Evolutionary conservation across 2,329 filamentous ascomycete genomes (phyloP).

Genomic region (Alternaria consortialis): DNA sequence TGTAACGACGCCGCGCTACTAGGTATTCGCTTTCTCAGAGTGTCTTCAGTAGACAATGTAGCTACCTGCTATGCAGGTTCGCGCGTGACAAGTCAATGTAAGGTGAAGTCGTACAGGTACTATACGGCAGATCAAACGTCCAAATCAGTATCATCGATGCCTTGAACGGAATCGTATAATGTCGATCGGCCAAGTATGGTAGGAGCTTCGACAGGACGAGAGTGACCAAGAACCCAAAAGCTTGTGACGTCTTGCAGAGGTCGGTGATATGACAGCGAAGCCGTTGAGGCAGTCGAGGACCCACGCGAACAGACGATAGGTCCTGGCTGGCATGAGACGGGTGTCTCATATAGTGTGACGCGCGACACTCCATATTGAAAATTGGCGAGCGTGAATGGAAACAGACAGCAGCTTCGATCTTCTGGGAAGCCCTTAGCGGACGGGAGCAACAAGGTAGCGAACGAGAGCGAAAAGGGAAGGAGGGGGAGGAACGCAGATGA

Average conservation of each 20-base stretch:
- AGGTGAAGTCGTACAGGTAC: slow-evolving; percentile 6
- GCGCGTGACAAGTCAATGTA: not conserved
- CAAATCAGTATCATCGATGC: not conserved
- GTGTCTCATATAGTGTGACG: not conserved
- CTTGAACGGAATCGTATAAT: not conserved
- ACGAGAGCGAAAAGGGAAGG: not conserved
- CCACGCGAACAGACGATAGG: not conserved
- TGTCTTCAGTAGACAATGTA: not conserved
- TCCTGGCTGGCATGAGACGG: not conserved
- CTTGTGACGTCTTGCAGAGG: not conserved
- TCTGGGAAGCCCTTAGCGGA: not conserved
- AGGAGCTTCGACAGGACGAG: not conserved
- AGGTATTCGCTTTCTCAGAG: not conserved
- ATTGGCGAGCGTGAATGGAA: not conserved
- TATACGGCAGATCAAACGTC: slow-evolving; percentile 1
- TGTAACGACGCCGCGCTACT: not conserved
- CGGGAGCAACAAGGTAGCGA: not conserved
- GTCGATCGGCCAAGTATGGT: not conserved
- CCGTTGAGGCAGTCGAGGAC: not conserved
- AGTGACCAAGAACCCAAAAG: not conserved
- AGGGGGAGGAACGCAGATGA: not conserved
- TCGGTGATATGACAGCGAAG: not conserved
- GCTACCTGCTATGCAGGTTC: not conserved
- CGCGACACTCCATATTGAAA: not conserved
- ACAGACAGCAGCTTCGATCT: not conserved